These are phyloP conservation scores for Colletotrichum sp. DNA, from an alignment of 2,329 filamentous ascomycete genomes.

Conservation along the genomic window DNA sequence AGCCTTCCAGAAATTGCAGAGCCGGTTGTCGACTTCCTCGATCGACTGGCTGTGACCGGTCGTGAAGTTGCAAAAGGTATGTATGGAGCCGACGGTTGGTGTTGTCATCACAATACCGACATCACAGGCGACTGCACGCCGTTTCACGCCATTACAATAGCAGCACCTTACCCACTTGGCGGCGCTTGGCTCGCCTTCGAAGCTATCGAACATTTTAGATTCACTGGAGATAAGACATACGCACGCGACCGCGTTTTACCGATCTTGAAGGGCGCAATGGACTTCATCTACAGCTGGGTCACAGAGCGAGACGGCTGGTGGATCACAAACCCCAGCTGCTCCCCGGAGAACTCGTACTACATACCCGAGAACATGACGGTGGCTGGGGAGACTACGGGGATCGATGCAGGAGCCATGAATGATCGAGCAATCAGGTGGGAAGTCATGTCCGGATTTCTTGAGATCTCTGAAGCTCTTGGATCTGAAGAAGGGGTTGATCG, in stretches of 20 bases:
- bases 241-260: slow-evolving; percentile 27
- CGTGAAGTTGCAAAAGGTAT: slow-evolving; percentile 34
- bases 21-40: slow-evolving; percentile 42
- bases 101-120: slow-evolving; percentile 40
- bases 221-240: slow-evolving; percentile 29
- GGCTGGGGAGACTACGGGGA: slow-evolving; percentile 1
- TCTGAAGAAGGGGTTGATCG: not conserved
- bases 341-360: slow-evolving; percentile 25
- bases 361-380: slow-evolving; percentile 14
- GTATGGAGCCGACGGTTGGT: slow-evolving; percentile 38
- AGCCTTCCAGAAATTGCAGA: slow-evolving; percentile 34
- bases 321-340: slow-evolving; percentile 25
- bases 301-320: slow-evolving; percentile 30
- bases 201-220: slow-evolving; percentile 39
- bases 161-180: slow-evolving; percentile 6
- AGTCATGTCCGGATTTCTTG: slow-evolving; percentile 1
- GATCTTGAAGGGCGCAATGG: slow-evolving; percentile 33
- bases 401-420: slow-evolving; percentile 9
- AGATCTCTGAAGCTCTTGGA: slow-evolving; percentile 10
- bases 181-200: slow-evolving; percentile 5
- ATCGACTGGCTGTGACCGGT: slow-evolving; percentile 35
- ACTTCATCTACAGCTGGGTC: slow-evolving; percentile 42
- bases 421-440: slow-evolving; percentile 21
- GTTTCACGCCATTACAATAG: slow-evolving; percentile 6
- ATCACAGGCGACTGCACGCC: slow-evolving; percentile 30